Evolutionary conservation across 1,139 yeast genomes (phyloP).

Genomic region (Magnusiomyces tetraspermus): DNA sequence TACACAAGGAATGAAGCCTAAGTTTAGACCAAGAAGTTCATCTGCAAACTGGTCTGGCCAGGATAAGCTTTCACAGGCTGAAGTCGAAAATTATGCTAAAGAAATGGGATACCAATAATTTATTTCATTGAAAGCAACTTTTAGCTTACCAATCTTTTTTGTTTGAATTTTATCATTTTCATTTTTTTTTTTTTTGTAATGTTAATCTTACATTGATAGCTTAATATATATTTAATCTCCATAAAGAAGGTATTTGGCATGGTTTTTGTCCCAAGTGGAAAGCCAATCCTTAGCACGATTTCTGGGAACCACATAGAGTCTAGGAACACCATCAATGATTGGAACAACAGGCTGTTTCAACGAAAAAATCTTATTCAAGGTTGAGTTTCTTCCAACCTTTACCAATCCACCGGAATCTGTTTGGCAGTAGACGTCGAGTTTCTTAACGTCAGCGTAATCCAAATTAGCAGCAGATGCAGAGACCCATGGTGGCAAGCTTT

Average conservation of each 20-base stretch:
- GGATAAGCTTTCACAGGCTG: constrained; percentile 40
- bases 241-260: constrained; percentile 8
- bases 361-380: constrained; percentile 55
- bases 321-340: constrained; percentile 62
- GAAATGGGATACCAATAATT: constrained; percentile 43
- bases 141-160: no score
- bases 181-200: no score
- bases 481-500: constrained; percentile 67
- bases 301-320: constrained; percentile 76
- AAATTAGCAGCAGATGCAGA: constrained; percentile 11
- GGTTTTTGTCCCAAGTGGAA: constrained; percentile 14
- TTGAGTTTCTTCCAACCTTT: constrained; percentile 70
- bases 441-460: constrained; percentile 42
- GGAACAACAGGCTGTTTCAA: constrained; percentile 59
- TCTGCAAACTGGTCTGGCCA: constrained; percentile 45
- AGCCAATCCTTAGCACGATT: constrained; percentile 35
- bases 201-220: no score
- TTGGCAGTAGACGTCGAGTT: constrained; percentile 70
- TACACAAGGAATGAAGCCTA: constrained; percentile 33
- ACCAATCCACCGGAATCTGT: constrained; percentile 77
- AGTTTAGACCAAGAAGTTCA: constrained; percentile 48
- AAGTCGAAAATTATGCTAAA: constrained; percentile 43
- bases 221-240: no score
- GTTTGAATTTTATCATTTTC: no score
- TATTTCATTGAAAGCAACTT: no score